Base-by-base conservation (phyloP, 768 basidiomycete species). In the Tulasnella sp. region DNA sequence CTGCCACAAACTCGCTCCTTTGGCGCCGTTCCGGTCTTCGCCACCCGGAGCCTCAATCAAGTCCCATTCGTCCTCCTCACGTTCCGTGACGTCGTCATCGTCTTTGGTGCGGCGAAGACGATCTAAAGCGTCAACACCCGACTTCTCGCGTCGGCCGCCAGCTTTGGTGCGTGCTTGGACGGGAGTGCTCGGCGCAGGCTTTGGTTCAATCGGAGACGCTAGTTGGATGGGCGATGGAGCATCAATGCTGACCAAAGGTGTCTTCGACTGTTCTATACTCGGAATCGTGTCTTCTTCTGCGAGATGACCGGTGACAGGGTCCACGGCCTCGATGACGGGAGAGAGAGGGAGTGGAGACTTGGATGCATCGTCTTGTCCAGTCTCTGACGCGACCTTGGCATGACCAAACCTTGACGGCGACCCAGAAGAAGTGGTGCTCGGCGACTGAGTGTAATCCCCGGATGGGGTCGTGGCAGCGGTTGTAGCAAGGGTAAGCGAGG, bases 61-160 rank as follows among this genome's bases (percentile, higher is more conserved):
- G 77, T 92, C 91, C 91, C 92, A 94, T 59, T 92, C 91, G 43
- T 90, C 86, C 52, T 91, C 89, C 55, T 84, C 81, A 19, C 67
- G 67, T 53, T 76, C 76, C 19, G 72, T 73, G 57, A 66, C 68
- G 29, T 72, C 72, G 1, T 65, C 74, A 17, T 76, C 75, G 60
- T 73, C 75, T 27, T 75, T 75, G 60, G 71, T 71, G 12, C 78
- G 77, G 27, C 87, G 71, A 66, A 82, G 81, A 48, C 81, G 79
- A 69, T 92, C 87, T 69, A 92, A 72, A 1, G 87, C 88, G 15
- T 82, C 77, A 44, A 92, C 80, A 59, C 87, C 89, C 29, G 89
- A 91, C 67, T 87, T 87, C 70, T 91, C 88, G 60, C 84, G 79
- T 17, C 85, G 80, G 41, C 25, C 21, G 42, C 43, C 38, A 17